Percentiles rank a stretch among this genome's conserved stretches.
These are phyloP conservation scores for Cyclaneusma minus DNA, from an alignment of 2,329 filamentous ascomycete species.

Conservation along the genomic window DNA sequence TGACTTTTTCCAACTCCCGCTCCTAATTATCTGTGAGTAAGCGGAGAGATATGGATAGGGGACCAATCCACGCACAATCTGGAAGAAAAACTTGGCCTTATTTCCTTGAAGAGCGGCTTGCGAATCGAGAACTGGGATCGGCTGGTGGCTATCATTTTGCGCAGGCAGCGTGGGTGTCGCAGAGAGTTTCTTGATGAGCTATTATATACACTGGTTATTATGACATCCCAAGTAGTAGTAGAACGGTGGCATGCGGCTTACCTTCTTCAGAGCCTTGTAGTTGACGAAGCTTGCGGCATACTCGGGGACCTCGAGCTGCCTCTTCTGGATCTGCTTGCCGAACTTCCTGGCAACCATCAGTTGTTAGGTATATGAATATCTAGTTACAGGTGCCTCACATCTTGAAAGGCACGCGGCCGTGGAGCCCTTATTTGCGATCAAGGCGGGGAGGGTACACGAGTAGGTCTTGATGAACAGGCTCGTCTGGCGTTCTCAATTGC, in stretches of 20 bases:
- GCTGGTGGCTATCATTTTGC: conserved; percentile 46
- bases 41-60: conserved; percentile 9
- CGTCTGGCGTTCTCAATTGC: too few species aligned
- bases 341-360: conserved; percentile 99
- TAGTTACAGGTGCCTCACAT: too few species aligned
- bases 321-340: conserved; percentile 97
- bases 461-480: too few species aligned
- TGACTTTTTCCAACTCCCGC: conserved; percentile 95
- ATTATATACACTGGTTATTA: conserved; percentile 11
- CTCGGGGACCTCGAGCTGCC: conserved; percentile 96
- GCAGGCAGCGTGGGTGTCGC: conserved; percentile 73
- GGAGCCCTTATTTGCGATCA: too few species aligned
- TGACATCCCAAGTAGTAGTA: neutral
- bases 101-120: conserved; percentile 87
- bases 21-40: conserved; percentile 48
- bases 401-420: too few species aligned
- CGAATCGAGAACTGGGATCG: conserved; percentile 42
- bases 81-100: conserved; percentile 97
- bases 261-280: conserved; percentile 99
- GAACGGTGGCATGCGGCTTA: conserved; percentile 23
- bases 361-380: too few species aligned
- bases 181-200: conserved; percentile 98
- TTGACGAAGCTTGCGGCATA: conserved; percentile 99
- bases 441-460: too few species aligned
- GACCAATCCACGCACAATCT: conserved; percentile 58